These are phyloP conservation scores for Endocarpon pusillum DNA, from an alignment of 495 filamentous ascomycete genomes.

Conservation along the genomic window DNA sequence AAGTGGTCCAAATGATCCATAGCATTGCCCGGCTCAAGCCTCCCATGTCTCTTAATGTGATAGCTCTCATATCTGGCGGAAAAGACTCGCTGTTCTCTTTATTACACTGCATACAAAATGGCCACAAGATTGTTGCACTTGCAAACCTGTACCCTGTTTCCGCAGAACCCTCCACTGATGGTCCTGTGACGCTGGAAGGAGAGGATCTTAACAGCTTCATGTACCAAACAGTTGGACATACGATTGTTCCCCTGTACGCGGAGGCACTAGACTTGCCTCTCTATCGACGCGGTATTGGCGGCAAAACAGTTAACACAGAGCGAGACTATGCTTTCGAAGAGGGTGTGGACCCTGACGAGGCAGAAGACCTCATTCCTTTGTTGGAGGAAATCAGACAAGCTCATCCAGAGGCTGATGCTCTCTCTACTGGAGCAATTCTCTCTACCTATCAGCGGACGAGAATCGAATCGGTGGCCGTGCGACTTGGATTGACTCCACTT, in stretches of 20 bases:
- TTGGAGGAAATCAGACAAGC: slow-evolving; percentile 39
- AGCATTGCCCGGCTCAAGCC: neutral
- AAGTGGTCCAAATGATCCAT: too few relatives aligned
- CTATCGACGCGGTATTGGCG: slow-evolving; percentile 57
- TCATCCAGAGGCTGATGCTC: slow-evolving; percentile 64
- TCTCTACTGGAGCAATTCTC: slow-evolving; percentile 82
- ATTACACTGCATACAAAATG: slow-evolving; percentile 73
- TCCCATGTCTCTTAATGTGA: slow-evolving; percentile 44
- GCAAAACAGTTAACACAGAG: slow-evolving; percentile 41
- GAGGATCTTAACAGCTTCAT: slow-evolving; percentile 90
- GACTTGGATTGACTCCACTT: slow-evolving; percentile 63
- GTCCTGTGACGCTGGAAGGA: slow-evolving; percentile 20
- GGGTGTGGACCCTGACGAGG: slow-evolving; percentile 45
- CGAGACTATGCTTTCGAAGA: neutral
- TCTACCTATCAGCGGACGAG: slow-evolving; percentile 90
- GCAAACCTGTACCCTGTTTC: slow-evolving; percentile 64
- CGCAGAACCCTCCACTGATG: slow-evolving; percentile 1
- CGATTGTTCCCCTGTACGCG: slow-evolving; percentile 70
- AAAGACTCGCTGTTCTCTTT: slow-evolving; percentile 94
- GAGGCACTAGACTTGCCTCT: slow-evolving; percentile 60
- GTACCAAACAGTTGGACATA: slow-evolving; percentile 95
- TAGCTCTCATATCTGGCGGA: slow-evolving; percentile 85
- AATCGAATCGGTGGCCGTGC: slow-evolving; percentile 68
- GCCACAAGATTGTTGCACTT: slow-evolving; percentile 71
- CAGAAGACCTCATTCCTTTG: slow-evolving; percentile 66